Evolutionary conservation across 331 rosid genomes (phyloP), one percentile per base, ranked within the genome.

Genomic region (Pyrus hybrid): DNA sequence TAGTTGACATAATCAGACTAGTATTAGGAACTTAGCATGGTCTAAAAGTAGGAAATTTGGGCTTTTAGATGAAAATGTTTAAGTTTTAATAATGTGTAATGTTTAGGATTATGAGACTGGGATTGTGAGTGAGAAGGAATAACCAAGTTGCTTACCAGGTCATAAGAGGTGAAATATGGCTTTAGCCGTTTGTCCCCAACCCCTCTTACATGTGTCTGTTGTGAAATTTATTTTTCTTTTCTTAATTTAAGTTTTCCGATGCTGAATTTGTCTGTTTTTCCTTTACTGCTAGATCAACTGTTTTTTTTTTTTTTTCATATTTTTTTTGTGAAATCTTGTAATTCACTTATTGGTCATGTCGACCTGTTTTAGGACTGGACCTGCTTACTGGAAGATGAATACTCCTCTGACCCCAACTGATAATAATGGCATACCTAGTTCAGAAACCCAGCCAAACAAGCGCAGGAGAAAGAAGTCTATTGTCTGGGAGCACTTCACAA

Each of bases 401-500:
- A 53, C 77, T 74, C 80, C 67, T 57, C 57, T 67, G 37, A 67
- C 67, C 32, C 77, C 83, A 13, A 41, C 78, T 71, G 86, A 83
- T 66, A 82, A 80, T 77, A 86, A 75, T 66, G 91, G 84, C 67
- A 65, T 79, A 77, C 81, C 75, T 18, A 73, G 65, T 64, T 78
- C 79, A 25, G 95, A 85, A 68, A 61, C 72, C 64, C 86, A 54
- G 74, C 63, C 88, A 18, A 85, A 77, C 67, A 90, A 72, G 86
- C 89, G 81, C 66, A 81, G 86, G 82, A 92, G 90, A 77, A 94
- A 85, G 91, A 90, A 86, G 79, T 90, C 97, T 72, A 74, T 89
- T 43, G 99, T 94, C 63, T 92, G 99, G 96, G 96, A 94, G 51
- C 84, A 94, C 78, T 94, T 94, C 80, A 88, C 92, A 10, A 80